Percentiles rank a stretch among this genome's conserved stretches.
These are phyloP conservation scores for Exserohilum rostratum DNA, from an alignment of 2,329 filamentous ascomycete species.

Conservation along the genomic window DNA sequence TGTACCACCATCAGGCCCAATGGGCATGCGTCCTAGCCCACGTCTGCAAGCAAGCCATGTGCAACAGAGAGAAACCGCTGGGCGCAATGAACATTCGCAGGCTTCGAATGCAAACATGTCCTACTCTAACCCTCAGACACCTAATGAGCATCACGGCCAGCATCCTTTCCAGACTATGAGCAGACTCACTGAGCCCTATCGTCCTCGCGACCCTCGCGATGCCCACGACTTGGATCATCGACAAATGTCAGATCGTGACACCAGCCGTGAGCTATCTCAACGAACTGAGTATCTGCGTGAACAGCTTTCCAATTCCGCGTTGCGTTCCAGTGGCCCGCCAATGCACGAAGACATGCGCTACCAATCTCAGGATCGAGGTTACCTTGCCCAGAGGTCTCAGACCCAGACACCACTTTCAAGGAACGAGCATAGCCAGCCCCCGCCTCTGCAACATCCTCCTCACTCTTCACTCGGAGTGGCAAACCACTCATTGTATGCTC, in stretches of 20 bases:
- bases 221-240: conserved; percentile 37
- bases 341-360: conserved; percentile 40
- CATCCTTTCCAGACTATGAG: conserved; percentile 32
- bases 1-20: conserved; percentile 36
- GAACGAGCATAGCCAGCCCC: conserved; percentile 35
- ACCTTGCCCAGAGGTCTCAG: conserved; percentile 40
- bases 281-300: conserved; percentile 39
- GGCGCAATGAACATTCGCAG: conserved; percentile 43
- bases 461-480: conserved; percentile 38
- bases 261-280: conserved; percentile 40
- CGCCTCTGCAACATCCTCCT: conserved; percentile 40
- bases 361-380: conserved; percentile 36
- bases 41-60: conserved; percentile 40
- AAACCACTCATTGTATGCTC: conserved; percentile 33
- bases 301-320: conserved; percentile 32
- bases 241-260: conserved; percentile 40
- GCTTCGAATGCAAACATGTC: conserved; percentile 36
- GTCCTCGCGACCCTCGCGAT: conserved; percentile 39
- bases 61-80: conserved; percentile 36
- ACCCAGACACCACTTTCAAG: conserved; percentile 45
- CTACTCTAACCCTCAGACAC: conserved; percentile 44
- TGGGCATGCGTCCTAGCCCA: conserved; percentile 47
- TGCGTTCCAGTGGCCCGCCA: conserved; percentile 27
- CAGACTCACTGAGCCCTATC: conserved; percentile 35
- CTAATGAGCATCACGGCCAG: conserved; percentile 36